A percentile compares a stretch with the other conserved stretches of the same genome.
Conservation (phyloP, 352 stramenopile genomes). For the Albugo candida region DNA sequence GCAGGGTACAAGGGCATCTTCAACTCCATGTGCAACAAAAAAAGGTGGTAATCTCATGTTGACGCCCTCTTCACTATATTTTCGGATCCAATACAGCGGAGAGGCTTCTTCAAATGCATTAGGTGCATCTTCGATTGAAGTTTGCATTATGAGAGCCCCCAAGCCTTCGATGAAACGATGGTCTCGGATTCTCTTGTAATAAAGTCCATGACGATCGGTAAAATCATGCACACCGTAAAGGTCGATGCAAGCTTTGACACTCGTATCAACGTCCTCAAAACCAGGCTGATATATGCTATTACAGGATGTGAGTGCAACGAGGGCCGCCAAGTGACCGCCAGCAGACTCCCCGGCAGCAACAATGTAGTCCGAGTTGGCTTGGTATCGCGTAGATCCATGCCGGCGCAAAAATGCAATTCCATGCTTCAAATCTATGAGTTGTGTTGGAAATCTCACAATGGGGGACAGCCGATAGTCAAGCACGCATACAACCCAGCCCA, state of each 20-base stretch:
- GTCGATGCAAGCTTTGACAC: slow-evolving; percentile 44
- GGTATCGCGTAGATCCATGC: slow-evolving; percentile 20
- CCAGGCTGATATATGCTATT: slow-evolving; percentile 51
- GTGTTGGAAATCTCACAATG: slow-evolving; percentile 38
- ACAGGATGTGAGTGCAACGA: slow-evolving; percentile 36
- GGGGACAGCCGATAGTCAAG: slow-evolving; percentile 61
- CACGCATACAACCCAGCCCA: slow-evolving; percentile 49
- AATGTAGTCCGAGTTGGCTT: slow-evolving; percentile 42
- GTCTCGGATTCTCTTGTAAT: slow-evolving; percentile 21
- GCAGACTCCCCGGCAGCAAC: slow-evolving; percentile 50
- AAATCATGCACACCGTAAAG: slow-evolving; percentile 63
- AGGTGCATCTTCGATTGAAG: slow-evolving; percentile 20
- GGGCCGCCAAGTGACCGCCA: slow-evolving; percentile 41
- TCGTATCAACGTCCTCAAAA: slow-evolving; percentile 64
- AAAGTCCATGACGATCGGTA: slow-evolving; percentile 41
- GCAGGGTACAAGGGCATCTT: slow-evolving; percentile 36
- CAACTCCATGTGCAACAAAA: slow-evolving; percentile 29
- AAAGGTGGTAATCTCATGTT: slow-evolving; percentile 25
- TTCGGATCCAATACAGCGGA: slow-evolving; percentile 23
- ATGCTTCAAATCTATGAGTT: slow-evolving; percentile 50
- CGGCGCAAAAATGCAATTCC: slow-evolving; percentile 43
- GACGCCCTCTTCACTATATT: slow-evolving; percentile 8
- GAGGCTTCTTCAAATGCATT: slow-evolving; percentile 33
- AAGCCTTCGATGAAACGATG: slow-evolving; percentile 31
- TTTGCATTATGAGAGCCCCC: slow-evolving; percentile 20